Evolutionary conservation across 1,284 basidiomycete species (phyloP), one percentile per base, ranked within the genome.

Genomic region (Cryptococcus sp.): DNA sequence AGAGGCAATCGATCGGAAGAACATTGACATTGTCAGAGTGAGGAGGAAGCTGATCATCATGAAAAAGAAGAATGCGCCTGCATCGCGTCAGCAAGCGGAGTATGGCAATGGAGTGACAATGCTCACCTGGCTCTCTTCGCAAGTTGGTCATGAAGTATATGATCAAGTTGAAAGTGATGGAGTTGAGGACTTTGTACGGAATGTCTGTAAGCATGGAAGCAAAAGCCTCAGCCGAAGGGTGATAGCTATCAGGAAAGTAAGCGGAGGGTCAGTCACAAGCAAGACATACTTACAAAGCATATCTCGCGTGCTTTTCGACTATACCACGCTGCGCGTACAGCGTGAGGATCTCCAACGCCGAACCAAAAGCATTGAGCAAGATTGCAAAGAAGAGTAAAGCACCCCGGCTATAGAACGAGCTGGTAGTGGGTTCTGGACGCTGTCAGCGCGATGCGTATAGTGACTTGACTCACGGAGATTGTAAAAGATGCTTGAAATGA

Each of bases 1-100:
- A 10, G 81, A 78, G 10, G 73, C 77, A 74, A 83, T 79, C 10
- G 79, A 76, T 52, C 81, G 77, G 79, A 83, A 83, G 53, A 81
- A 67, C 76, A 79, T 80, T 2, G 75, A 77, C 81, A 82, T 81
- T 48, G 74, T 69, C 45, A 81, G 62, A 10, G 79, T 81, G 15
- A 59, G 41, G 56, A 68, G 62, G 50, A 62, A 65, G 52, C 57
- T 63, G 46, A 71, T 60, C 51, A 72, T 39, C 58, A 69, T 54
- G 67, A 65, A 68, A 64, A 73, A 70, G 64, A 73, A 70, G 65
- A 71, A 64, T 29, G 52, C 7, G 11, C 54, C 46, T 55, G 54
- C 15, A 16, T 39, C 11, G 6, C 10, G 34, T 51, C 26, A 55
- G 26, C n/a, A 51, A 20, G 3, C 17, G n/a, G 10, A 37, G 1